Percentiles rank a stretch among this genome's conserved stretches.
Evolutionary conservation across 306 rosid genomes (phyloP).

Genomic region (Vachellia collinsii): DNA sequence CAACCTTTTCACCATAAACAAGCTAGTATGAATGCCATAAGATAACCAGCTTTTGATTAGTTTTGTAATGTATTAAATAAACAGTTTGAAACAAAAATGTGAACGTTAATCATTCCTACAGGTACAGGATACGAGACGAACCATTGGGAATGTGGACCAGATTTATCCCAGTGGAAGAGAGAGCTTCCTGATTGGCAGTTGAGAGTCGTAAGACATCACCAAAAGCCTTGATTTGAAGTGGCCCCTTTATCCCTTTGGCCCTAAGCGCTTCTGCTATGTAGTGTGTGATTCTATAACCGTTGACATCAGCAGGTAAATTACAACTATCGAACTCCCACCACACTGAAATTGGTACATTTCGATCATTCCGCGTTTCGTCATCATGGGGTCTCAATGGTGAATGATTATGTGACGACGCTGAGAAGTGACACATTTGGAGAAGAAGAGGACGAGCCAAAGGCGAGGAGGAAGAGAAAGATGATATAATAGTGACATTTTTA

Average conservation of each 20-base stretch:
- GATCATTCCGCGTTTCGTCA: constrained; percentile 61
- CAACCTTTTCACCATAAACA: neutral
- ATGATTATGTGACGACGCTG: constrained; percentile 33
- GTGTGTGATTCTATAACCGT: constrained; percentile 51
- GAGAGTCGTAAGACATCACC: constrained; percentile 75
- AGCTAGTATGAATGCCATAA: neutral
- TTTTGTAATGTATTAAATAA: neutral
- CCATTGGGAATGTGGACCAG: constrained; percentile 72
- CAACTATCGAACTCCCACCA: constrained; percentile 99
- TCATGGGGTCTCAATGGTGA: constrained; percentile 44
- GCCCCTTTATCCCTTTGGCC: constrained; percentile 82
- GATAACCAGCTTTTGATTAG: neutral
- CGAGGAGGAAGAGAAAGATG: constrained; percentile 13
- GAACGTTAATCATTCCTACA: neutral
- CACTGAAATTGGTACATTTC: constrained; percentile 73
- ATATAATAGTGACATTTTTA: constrained; percentile 22
- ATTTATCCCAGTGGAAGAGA: constrained; percentile 72
- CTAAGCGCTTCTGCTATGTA: constrained; percentile 66
- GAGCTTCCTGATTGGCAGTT: constrained; percentile 64
- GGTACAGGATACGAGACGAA: constrained; percentile 20
- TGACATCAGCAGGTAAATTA: constrained; percentile 49
- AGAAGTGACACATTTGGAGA: constrained; percentile 40
- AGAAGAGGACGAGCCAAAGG: constrained; percentile 28
- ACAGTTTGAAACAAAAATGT: neutral
- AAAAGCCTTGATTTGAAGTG: constrained; percentile 73